Evolutionary conservation across 164 flowering plant species (phyloP).

Genomic region (Paratinospora sagittata): DNA sequence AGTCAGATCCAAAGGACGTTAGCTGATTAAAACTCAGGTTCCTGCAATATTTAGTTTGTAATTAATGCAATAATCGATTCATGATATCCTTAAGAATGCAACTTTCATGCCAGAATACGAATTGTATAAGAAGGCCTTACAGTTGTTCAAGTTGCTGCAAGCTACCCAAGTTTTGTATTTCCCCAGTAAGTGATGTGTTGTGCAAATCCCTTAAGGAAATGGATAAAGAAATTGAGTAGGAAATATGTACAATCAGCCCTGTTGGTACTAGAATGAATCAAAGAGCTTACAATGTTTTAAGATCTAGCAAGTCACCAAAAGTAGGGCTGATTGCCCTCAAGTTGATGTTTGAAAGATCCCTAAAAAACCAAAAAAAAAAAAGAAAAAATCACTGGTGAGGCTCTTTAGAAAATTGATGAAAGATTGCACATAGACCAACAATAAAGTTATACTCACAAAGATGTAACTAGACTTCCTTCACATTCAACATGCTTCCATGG

Average conservation of each 20-base stretch:
- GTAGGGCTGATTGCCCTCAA: slow-evolving; percentile 67
- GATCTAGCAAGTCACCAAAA: slow-evolving; percentile 76
- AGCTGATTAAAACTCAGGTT: slow-evolving; percentile 78
- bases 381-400: background rate
- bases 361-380: no score
- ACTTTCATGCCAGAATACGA: background rate
- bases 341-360: slow-evolving; percentile 55
- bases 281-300: slow-evolving; percentile 52
- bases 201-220: slow-evolving; percentile 61
- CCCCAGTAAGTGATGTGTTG: slow-evolving; percentile 72
- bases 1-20: slow-evolving; percentile 65
- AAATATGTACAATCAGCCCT: background rate
- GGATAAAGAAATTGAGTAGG: background rate
- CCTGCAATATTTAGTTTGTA: slow-evolving; percentile 36
- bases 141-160: slow-evolving; percentile 62
- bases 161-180: slow-evolving; percentile 69
- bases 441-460: slow-evolving; percentile 45
- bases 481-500: slow-evolving; percentile 71
- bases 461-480: slow-evolving; percentile 63
- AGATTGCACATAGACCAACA: background rate
- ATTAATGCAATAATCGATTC: slow-evolving; percentile 8
- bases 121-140: slow-evolving; percentile 31
- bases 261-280: background rate
- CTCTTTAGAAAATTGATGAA: background rate
- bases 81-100: background rate